These are phyloP conservation scores for Leccinum truebloodii DNA, from an alignment of 768 basidiomycete genomes.

Conservation along the genomic window DNA sequence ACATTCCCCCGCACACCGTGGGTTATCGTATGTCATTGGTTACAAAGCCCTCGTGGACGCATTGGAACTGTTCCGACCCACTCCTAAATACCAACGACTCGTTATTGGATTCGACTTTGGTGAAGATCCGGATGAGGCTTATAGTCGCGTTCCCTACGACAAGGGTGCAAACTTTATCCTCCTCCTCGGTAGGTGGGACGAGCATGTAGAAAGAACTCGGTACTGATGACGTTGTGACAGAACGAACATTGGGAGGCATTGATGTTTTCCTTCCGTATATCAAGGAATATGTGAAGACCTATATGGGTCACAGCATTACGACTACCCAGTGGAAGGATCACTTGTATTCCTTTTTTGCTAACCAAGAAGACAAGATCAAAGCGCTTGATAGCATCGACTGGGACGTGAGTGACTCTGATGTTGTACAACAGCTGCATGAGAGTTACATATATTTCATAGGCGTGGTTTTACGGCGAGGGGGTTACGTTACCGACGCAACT, in stretches of 20 bases:
- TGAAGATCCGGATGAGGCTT: constrained; percentile 79
- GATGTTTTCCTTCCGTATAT: constrained; percentile 59
- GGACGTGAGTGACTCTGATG: constrained; percentile 42
- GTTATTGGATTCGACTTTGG: constrained; percentile 73
- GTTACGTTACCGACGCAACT: constrained; percentile 47
- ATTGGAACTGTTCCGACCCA: constrained; percentile 56
- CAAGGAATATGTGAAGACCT: constrained; percentile 54
- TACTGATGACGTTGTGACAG: constrained; percentile 25
- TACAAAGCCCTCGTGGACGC: constrained; percentile 70
- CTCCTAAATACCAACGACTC: constrained; percentile 74
- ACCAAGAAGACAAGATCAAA: constrained; percentile 44
- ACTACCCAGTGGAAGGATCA: constrained; percentile 61
- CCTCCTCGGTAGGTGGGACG: constrained; percentile 57
- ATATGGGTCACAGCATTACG: constrained; percentile 55
- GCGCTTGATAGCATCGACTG: constrained; percentile 55
- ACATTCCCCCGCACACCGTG: constrained; percentile 73
- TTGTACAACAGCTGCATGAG: not conserved
- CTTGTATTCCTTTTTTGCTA: constrained; percentile 51
- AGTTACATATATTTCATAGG: constrained; percentile 29
- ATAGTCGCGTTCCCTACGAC: constrained; percentile 77
- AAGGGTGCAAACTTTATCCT: constrained; percentile 90
- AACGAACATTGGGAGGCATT: constrained; percentile 56
- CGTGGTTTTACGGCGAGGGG: constrained; percentile 61
- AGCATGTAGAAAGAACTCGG: no score
- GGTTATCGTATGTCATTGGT: constrained; percentile 80